Conservation (phyloP, 2,329 filamentous ascomycete species). For the Cladosporium sphaerospermum region DNA sequence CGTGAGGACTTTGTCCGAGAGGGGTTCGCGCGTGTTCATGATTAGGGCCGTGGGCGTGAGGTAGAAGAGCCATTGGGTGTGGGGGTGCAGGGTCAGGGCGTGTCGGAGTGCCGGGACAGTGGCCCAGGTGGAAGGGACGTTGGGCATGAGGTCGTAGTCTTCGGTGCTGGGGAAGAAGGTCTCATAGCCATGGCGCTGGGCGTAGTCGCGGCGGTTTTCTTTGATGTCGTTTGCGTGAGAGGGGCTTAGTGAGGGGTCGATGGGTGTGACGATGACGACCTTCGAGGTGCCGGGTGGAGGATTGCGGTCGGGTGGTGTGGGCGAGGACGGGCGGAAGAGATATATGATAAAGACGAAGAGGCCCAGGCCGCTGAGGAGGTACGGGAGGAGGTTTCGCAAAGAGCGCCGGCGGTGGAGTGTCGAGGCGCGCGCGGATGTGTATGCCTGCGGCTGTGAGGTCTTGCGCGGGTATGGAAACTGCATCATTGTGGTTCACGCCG, state of each 20-base stretch:
- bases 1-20: slow-evolving; percentile 67
- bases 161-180: slow-evolving; percentile 73
- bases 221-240: slow-evolving; percentile 67
- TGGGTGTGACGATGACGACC: slow-evolving; percentile 75
- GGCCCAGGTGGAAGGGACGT: slow-evolving; percentile 59
- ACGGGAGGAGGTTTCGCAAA: slow-evolving; percentile 38
- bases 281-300: slow-evolving; percentile 40
- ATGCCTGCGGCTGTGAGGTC: slow-evolving; percentile 68
- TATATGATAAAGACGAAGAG: slow-evolving; percentile 29
- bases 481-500: slow-evolving; percentile 48
- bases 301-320: slow-evolving; percentile 14
- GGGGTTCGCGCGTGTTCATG: slow-evolving; percentile 67
- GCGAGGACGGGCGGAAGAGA: slow-evolving; percentile 22
- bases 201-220: slow-evolving; percentile 80
- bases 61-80: slow-evolving; percentile 77
- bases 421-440: slow-evolving; percentile 53
- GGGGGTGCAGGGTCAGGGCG: slow-evolving; percentile 72
- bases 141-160: slow-evolving; percentile 66
- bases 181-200: slow-evolving; percentile 77
- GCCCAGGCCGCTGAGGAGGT: slow-evolving; percentile 31
- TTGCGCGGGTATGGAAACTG: slow-evolving; percentile 86
- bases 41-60: slow-evolving; percentile 80
- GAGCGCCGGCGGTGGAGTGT: slow-evolving; percentile 20
- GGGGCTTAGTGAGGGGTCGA: slow-evolving; percentile 63
- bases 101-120: slow-evolving; percentile 82